phyloP scores from a whole-genome alignment of 352 stramenopile genomes.

The Albugo laibachii region DNA sequence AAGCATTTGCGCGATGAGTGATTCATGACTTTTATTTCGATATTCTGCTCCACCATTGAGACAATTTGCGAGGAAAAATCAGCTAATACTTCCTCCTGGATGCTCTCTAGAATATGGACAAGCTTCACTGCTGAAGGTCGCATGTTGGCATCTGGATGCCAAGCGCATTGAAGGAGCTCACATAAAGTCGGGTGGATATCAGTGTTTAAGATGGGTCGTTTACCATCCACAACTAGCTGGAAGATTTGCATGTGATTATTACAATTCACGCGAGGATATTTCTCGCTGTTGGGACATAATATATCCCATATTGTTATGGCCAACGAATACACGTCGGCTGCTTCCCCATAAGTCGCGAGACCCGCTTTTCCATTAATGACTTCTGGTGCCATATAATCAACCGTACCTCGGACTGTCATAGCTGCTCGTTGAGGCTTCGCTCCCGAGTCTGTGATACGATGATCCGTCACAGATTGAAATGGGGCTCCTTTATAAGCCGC shows the following conservation, averaged over 20 bases:
- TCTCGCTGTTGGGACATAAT: conserved; percentile 28
- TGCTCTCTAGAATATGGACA: conserved; percentile 20
- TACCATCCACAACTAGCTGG: conserved; percentile 31
- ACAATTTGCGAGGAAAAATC: conserved; percentile 11
- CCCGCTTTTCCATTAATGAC: conserved; percentile 51
- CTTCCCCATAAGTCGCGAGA: conserved; percentile 42
- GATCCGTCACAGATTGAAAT: background rate
- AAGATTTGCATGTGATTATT: conserved; percentile 52
- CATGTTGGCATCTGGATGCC: conserved; percentile 23
- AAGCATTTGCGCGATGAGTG: conserved; percentile 4
- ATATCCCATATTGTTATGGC: conserved; percentile 72
- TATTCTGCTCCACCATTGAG: background rate
- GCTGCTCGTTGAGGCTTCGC: background rate
- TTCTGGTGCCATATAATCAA: conserved; percentile 70
- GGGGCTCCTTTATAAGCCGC: background rate
- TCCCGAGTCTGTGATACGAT: background rate
- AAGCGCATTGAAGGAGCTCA: conserved; percentile 28
- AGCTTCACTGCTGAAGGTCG: conserved; percentile 29
- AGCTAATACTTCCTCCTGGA: conserved; percentile 23
- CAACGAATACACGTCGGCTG: conserved; percentile 47
- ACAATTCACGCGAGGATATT: conserved; percentile 24
- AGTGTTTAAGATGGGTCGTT: conserved; percentile 22
- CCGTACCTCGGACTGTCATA: conserved; percentile 61
- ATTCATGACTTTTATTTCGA: background rate
- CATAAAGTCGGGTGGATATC: conserved; percentile 16